Evolutionary conservation across 495 filamentous ascomycete genomes (phyloP).

Genomic region (Trichodelitschia bisporula): DNA sequence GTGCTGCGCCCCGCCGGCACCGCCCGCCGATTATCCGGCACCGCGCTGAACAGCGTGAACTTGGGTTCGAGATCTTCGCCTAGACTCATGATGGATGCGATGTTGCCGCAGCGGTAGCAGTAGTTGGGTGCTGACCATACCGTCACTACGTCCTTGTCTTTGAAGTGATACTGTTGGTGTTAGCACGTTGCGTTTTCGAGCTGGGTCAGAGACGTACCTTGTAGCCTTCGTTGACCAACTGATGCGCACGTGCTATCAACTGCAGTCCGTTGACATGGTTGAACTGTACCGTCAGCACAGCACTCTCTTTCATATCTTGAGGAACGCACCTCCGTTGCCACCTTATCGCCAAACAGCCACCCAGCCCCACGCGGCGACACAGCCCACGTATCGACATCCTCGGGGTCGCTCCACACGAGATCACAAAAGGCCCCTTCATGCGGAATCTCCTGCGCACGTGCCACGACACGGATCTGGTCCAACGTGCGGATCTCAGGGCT

Average conservation of each 20-base stretch:
- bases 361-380: conserved; percentile 85
- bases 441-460: conserved; percentile 88
- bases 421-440: conserved; percentile 98
- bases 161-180: conserved; percentile 55
- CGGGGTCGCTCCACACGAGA: conserved; percentile 93
- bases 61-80: conserved; percentile 59
- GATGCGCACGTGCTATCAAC: conserved; percentile 85
- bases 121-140: conserved; percentile 98
- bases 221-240: conserved; percentile 94
- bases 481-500: conserved; percentile 90
- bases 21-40: conserved; percentile 74
- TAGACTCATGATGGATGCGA: conserved; percentile 91
- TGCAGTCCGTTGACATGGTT: conserved; percentile 94
- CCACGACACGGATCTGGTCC: conserved; percentile 94
- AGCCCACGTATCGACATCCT: conserved; percentile 96
- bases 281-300: conserved; percentile 37
- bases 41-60: conserved; percentile 88
- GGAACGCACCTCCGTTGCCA: conserved; percentile 46
- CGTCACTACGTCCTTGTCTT: conserved; percentile 89
- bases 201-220: conserved; percentile 29
- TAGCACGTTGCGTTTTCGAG: conserved; percentile 3
- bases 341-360: conserved; percentile 94
- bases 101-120: conserved; percentile 94
- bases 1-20: conserved; percentile 61
- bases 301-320: not conserved